A percentile compares a stretch with the other conserved stretches of the same genome.
Conservation (phyloP, 164 flowering plant species). For the Kingdonia uniflora region DNA sequence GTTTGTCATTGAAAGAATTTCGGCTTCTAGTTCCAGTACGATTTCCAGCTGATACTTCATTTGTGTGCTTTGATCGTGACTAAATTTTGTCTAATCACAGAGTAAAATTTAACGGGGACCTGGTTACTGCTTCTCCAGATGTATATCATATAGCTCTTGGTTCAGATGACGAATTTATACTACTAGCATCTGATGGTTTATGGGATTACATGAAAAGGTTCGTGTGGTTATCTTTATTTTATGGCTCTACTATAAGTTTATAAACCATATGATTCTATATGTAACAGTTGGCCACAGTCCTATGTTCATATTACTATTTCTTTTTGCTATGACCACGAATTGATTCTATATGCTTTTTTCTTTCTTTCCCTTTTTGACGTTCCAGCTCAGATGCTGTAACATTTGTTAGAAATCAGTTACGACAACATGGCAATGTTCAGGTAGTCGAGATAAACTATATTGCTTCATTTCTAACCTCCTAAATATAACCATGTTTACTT, state of each 20-base stretch:
- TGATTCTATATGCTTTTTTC: no score
- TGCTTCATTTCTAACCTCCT: no score
- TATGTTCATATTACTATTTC: no score
- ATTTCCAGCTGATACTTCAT: not conserved
- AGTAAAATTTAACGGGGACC: conserved; percentile 54
- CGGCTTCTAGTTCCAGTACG: no score
- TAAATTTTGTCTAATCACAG: conserved; percentile 30
- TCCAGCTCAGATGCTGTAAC: conserved; percentile 52
- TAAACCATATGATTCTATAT: no score
- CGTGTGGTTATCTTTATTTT: not conserved
- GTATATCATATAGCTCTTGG: conserved; percentile 51
- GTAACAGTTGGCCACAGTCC: no score
- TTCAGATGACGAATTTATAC: conserved; percentile 66
- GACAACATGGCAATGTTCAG: conserved; percentile 86
- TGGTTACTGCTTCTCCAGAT: conserved; percentile 76
- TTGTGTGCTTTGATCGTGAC: conserved; percentile 1
- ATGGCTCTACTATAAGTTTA: not conserved
- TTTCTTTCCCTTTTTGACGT: not conserved
- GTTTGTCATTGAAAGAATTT: no score
- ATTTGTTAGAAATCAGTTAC: conserved; percentile 76
- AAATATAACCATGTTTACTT: no score
- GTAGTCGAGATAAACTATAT: conserved; percentile 17
- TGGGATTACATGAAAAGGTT: conserved; percentile 98
- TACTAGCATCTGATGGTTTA: conserved; percentile 92
- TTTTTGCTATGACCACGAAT: no score